A percentile compares a stretch with the other conserved stretches of the same genome.
Evolutionary conservation across 2,329 filamentous ascomycete species (phyloP).

Genomic region (Cladosporium oxysporum): DNA sequence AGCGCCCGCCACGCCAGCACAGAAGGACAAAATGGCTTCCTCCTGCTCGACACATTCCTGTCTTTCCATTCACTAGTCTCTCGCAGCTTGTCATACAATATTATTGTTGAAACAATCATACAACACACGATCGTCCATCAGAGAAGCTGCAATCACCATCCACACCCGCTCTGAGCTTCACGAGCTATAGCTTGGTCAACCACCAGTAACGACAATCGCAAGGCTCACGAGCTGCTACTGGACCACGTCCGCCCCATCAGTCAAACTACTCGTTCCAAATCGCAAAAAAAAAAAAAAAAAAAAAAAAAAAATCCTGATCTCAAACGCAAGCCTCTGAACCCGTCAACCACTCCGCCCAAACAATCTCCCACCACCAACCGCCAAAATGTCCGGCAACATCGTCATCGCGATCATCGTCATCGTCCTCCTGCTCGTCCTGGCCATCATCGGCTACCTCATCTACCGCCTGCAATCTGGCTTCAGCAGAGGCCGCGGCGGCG

Average conservation of each 20-base stretch:
- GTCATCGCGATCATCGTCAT: conserved; percentile 56
- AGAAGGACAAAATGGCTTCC: conserved; percentile 11
- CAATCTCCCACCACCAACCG: conserved; percentile 13
- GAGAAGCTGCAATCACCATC: neutral
- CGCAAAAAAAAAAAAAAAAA: neutral
- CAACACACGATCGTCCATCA: neutral
- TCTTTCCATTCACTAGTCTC: conserved; percentile 8
- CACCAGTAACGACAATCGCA: neutral
- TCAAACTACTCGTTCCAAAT: neutral
- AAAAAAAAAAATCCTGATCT: neutral
- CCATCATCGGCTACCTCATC: conserved; percentile 51
- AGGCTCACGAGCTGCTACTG: neutral
- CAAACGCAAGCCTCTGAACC: conserved; percentile 17
- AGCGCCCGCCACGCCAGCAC: conserved; percentile 17
- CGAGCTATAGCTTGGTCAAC: neutral
- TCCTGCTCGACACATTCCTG: conserved; percentile 12
- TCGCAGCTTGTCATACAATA: conserved; percentile 3
- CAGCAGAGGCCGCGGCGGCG: conserved; percentile 30
- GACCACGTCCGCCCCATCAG: neutral
- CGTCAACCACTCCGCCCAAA: conserved; percentile 9
- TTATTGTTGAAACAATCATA: neutral
- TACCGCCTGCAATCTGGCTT: conserved; percentile 50
- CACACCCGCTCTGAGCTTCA: neutral
- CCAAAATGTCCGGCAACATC: conserved; percentile 53
- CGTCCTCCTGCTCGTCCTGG: conserved; percentile 52